A percentile compares a stretch with the other conserved stretches of the same genome.
Evolutionary conservation across 345 rosid species (phyloP).

Genomic region (Kandelia obovata): DNA sequence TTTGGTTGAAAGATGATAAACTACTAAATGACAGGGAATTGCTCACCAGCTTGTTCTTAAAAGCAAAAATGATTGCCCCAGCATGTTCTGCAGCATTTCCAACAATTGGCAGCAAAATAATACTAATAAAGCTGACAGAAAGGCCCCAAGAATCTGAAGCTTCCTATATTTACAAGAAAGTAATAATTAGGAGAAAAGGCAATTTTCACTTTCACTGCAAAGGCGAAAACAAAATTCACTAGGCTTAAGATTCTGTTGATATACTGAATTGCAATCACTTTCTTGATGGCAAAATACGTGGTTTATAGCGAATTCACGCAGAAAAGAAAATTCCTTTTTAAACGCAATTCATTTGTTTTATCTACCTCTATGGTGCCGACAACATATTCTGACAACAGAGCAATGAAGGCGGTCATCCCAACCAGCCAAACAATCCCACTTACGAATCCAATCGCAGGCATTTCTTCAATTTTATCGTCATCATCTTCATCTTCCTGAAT

Average conservation of each 20-base stretch:
- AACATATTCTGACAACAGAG: constrained; percentile 71
- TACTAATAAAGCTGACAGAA: constrained; percentile 83
- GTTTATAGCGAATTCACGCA: too few species aligned
- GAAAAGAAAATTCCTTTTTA: too few species aligned
- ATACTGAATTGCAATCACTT: too few species aligned
- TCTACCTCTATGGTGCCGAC: constrained; percentile 81
- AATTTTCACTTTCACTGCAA: neutral
- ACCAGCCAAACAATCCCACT: constrained; percentile 77
- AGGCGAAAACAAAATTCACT: neutral
- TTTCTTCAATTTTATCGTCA: constrained; percentile 45
- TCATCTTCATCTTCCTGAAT: constrained; percentile 47
- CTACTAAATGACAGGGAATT: neutral
- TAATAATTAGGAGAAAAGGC: neutral
- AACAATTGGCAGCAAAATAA: constrained; percentile 82
- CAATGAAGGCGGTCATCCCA: constrained; percentile 73
- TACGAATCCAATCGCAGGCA: constrained; percentile 73
- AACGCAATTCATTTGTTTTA: neutral
- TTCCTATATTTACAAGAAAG: constrained; percentile 32
- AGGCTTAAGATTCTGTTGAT: too few species aligned
- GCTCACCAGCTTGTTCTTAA: constrained; percentile 80
- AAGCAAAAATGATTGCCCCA: constrained; percentile 89
- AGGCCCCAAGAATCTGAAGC: constrained; percentile 88
- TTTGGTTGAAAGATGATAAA: too few species aligned
- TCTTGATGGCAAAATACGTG: too few species aligned
- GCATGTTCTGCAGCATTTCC: constrained; percentile 98